These are phyloP conservation scores for Paecilomyces fulvus DNA, from an alignment of 2,329 filamentous ascomycete species.

Conservation along the genomic window DNA sequence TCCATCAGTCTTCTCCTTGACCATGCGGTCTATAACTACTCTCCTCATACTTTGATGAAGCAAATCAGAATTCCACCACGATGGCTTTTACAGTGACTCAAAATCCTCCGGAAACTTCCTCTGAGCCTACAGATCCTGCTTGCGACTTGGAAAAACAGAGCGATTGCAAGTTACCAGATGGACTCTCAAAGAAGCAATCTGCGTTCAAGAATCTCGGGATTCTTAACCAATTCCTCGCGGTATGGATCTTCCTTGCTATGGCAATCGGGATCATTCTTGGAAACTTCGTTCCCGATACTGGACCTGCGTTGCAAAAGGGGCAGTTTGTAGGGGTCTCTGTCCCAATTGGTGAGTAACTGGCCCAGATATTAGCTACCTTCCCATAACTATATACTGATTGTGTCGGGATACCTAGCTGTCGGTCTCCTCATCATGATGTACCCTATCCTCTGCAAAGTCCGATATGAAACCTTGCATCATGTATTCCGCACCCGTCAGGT, in stretches of 20 bases:
- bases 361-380: constrained; percentile 9
- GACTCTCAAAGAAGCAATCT: constrained; percentile 5
- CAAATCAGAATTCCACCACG: too few species aligned
- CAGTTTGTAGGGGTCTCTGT: constrained; percentile 63
- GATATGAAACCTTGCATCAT: constrained; percentile 64
- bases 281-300: constrained; percentile 61
- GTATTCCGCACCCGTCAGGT: constrained; percentile 53
- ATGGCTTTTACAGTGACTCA: too few species aligned
- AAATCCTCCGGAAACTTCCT: too few species aligned
- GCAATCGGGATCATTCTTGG: constrained; percentile 64
- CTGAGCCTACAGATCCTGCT: too few species aligned
- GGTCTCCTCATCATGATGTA: constrained; percentile 91
- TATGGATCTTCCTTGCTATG: constrained; percentile 77
- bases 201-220: constrained; percentile 45
- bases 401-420: constrained; percentile 51
- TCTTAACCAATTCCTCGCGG: constrained; percentile 55
- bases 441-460: constrained; percentile 80
- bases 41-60: too few species aligned
- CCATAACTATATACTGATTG: not conserved
- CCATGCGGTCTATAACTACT: too few species aligned
- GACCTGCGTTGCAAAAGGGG: constrained; percentile 57
- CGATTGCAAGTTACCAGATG: too few species aligned
- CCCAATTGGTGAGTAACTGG: constrained; percentile 48
- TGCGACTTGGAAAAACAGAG: too few species aligned
- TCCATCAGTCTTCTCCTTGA: too few species aligned